Conservation (phyloP, 768 basidiomycete species). For the Glaciozyma martinii region DNA sequence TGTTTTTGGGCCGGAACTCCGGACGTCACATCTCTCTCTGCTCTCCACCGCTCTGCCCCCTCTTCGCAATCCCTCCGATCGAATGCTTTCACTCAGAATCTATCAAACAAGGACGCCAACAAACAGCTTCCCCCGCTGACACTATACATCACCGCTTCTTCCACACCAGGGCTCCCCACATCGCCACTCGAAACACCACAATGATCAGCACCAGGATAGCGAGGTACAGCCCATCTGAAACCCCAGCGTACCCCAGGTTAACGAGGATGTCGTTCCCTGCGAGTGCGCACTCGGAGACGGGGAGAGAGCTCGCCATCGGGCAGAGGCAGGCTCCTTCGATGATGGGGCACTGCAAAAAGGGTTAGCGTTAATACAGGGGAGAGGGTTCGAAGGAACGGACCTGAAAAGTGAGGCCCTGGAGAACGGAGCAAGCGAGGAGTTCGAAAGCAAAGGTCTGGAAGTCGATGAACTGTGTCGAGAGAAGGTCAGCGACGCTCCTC, state of each 20-base stretch:
- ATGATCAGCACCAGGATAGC: constrained; percentile 47
- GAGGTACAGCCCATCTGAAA: constrained; percentile 47
- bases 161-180: constrained; percentile 7
- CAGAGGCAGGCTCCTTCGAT: constrained; percentile 45
- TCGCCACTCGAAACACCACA: constrained; percentile 38
- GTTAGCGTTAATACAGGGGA: no score
- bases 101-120: no score
- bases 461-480: constrained; percentile 44
- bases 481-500: constrained; percentile 39
- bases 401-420: constrained; percentile 45
- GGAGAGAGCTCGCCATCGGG: constrained; percentile 47
- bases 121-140: no score
- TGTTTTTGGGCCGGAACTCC: no score
- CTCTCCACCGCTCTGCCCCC: no score
- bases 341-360: constrained; percentile 39
- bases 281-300: constrained; percentile 45
- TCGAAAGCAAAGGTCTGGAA: constrained; percentile 34
- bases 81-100: no score
- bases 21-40: no score
- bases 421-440: constrained; percentile 44
- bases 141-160: constrained; percentile 13
- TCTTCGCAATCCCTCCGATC: no score
- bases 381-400: no score
- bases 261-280: constrained; percentile 48
- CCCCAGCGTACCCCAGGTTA: constrained; percentile 45